Conservation (phyloP, 176 grass and related monocot species). For the Phyllostachys edulis region DNA sequence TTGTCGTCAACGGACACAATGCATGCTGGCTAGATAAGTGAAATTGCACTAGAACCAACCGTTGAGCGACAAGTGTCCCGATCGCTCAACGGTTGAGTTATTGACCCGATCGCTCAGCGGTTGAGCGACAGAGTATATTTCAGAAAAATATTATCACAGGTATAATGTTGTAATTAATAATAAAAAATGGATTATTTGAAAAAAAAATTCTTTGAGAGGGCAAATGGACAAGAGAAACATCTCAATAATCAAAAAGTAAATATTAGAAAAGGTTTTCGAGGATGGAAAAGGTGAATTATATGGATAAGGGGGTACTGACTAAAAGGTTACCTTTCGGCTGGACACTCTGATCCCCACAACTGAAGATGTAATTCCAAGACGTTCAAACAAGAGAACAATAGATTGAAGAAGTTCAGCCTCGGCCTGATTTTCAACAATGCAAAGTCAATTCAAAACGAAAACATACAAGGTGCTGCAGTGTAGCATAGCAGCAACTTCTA, state of each 20-base stretch:
- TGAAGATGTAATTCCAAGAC: conserved; percentile 69
- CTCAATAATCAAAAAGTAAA: background rate
- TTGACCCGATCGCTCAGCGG: no score
- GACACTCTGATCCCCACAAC: conserved; percentile 86
- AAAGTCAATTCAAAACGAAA: background rate
- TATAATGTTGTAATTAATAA: no score
- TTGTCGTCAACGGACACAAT: no score
- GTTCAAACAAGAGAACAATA: conserved; percentile 78
- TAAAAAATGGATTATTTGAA: no score
- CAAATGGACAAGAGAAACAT: background rate
- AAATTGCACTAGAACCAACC: no score
- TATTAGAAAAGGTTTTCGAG: background rate
- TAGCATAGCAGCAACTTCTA: background rate
- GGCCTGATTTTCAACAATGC: conserved; percentile 32
- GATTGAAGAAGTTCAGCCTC: conserved; percentile 89
- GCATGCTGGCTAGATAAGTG: no score
- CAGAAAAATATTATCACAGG: no score
- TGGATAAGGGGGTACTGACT: background rate
- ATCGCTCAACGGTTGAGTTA: no score
- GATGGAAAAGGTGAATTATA: background rate
- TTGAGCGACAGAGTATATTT: no score
- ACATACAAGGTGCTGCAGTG: background rate
- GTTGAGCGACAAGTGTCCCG: no score
- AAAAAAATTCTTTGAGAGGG: background rate
- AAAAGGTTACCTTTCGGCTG: conserved; percentile 66